phyloP scores from a whole-genome alignment of 73 alveolate species.

The Diophrys appendiculata region DNA sequence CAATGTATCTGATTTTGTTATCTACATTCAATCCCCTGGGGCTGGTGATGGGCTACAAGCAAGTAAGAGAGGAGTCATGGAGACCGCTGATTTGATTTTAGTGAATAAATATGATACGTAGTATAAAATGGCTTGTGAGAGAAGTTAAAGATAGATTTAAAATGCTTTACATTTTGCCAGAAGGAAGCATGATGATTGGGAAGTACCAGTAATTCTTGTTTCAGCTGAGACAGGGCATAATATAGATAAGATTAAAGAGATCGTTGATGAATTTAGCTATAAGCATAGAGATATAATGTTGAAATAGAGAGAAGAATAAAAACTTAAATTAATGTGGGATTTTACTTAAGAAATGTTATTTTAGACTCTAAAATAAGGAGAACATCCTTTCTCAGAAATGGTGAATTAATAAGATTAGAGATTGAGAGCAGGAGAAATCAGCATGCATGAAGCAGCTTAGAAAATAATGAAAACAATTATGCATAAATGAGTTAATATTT shows the following conservation, averaged over 20 bases:
- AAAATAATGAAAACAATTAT: slow-evolving; percentile 40
- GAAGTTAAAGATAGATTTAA: slow-evolving; percentile 43
- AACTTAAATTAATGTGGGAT: slow-evolving; percentile 48
- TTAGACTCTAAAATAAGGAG: slow-evolving; percentile 24
- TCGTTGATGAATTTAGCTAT: slow-evolving; percentile 29
- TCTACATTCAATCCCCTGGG: slow-evolving; percentile 71
- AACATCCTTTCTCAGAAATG: slow-evolving; percentile 25
- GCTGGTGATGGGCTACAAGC: slow-evolving; percentile 78
- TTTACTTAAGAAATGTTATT: slow-evolving; percentile 41
- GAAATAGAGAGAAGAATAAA: slow-evolving; percentile 25
- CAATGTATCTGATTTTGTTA: slow-evolving; percentile 69
- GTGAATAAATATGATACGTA: slow-evolving; percentile 70
- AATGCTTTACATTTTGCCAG: slow-evolving; percentile 41
- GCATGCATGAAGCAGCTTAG: slow-evolving; percentile 58
- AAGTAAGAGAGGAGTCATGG: slow-evolving; percentile 80
- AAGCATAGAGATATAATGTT: slow-evolving; percentile 16
- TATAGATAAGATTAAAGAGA: slow-evolving; percentile 52
- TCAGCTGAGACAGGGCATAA: slow-evolving; percentile 45
- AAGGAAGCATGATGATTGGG: slow-evolving; percentile 56
- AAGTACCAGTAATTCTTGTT: slow-evolving; percentile 48
- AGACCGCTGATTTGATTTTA: slow-evolving; percentile 71
- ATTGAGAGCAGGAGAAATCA: slow-evolving; percentile 27
- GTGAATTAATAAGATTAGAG: slow-evolving; percentile 21
- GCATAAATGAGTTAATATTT: too few relatives aligned
- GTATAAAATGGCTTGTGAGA: slow-evolving; percentile 54